Percentiles rank a stretch among this genome's conserved stretches.
Conservation (phyloP, 805 yeast genomes). For the Wickerhamiella brachini region DNA sequence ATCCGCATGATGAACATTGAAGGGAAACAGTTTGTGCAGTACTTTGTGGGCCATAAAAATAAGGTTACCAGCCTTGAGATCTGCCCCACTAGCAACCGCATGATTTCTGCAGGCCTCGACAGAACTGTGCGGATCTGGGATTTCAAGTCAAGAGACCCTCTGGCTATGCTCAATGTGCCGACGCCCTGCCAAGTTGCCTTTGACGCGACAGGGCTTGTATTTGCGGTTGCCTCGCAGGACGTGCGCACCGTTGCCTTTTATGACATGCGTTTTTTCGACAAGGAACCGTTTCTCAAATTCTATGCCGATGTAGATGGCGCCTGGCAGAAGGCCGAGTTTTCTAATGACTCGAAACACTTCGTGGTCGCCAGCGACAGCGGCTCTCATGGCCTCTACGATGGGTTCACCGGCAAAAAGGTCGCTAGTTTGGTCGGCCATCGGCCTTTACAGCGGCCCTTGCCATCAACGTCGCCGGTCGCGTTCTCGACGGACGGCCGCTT, state of each 20-base stretch:
- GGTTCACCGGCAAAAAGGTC: constrained; percentile 45
- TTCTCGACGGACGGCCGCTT: constrained; percentile 56
- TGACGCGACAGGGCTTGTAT: constrained; percentile 75
- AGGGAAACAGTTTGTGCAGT: constrained; percentile 67
- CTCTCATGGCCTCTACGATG: constrained; percentile 51
- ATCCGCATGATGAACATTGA: constrained; percentile 62
- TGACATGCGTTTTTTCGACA: constrained; percentile 43
- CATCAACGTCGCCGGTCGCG: constrained; percentile 37
- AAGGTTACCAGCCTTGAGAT: constrained; percentile 61
- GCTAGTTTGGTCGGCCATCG: constrained; percentile 36
- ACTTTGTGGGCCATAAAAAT: constrained; percentile 77
- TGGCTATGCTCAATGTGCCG: constrained; percentile 45
- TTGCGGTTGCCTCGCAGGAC: constrained; percentile 47
- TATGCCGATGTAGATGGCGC: constrained; percentile 25
- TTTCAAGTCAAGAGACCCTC: constrained; percentile 48
- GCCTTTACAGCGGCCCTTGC: constrained; percentile 30
- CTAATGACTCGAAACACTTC: constrained; percentile 58
- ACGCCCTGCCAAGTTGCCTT: constrained; percentile 48
- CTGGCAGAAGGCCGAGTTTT: constrained; percentile 63
- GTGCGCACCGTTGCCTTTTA: constrained; percentile 41
- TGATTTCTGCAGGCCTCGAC: constrained; percentile 60
- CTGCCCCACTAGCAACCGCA: constrained; percentile 51
- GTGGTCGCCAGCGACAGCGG: constrained; percentile 44
- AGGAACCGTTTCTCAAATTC: constrained; percentile 40
- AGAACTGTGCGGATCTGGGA: constrained; percentile 84